Conservation (phyloP, 106 monocot genomes). For the Posidonia australis region DNA sequence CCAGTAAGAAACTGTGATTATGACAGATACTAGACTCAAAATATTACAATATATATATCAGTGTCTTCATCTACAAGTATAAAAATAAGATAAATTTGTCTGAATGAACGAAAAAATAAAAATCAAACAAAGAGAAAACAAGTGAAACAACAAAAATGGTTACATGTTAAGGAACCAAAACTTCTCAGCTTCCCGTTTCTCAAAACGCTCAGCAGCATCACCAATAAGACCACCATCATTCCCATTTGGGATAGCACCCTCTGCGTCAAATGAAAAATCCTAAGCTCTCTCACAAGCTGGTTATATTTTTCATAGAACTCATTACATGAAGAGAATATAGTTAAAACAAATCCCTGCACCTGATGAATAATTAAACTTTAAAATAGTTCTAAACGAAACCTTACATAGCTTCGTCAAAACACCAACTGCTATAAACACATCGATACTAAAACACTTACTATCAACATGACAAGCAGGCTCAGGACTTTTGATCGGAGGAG, state of each 20-base stretch:
- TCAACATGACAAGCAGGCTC: background rate
- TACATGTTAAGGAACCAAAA: slow-evolving; percentile 72
- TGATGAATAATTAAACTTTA: too few relatives aligned
- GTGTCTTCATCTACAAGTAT: background rate
- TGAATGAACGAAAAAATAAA: background rate
- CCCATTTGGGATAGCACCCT: slow-evolving; percentile 9
- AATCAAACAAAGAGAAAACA: background rate
- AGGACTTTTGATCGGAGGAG: background rate
- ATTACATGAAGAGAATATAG: background rate
- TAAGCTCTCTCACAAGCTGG: background rate
- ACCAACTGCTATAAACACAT: background rate
- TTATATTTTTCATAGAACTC: background rate
- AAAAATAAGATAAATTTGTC: background rate
- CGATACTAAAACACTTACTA: background rate
- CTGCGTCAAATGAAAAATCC: slow-evolving; percentile 29
- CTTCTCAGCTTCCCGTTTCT: slow-evolving; percentile 62
- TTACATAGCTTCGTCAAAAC: too few relatives aligned
- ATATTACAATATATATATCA: too few relatives aligned
- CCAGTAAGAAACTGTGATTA: too few relatives aligned
- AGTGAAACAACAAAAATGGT: slow-evolving; percentile 19
- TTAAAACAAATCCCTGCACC: too few relatives aligned
- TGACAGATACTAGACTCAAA: too few relatives aligned
- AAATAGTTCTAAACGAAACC: too few relatives aligned
- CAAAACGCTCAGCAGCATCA: slow-evolving; percentile 75
- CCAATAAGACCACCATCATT: slow-evolving; percentile 20